Evolutionary conservation across 495 filamentous ascomycete genomes (phyloP).

Genomic region (Aspergillus sclerotioniger): DNA sequence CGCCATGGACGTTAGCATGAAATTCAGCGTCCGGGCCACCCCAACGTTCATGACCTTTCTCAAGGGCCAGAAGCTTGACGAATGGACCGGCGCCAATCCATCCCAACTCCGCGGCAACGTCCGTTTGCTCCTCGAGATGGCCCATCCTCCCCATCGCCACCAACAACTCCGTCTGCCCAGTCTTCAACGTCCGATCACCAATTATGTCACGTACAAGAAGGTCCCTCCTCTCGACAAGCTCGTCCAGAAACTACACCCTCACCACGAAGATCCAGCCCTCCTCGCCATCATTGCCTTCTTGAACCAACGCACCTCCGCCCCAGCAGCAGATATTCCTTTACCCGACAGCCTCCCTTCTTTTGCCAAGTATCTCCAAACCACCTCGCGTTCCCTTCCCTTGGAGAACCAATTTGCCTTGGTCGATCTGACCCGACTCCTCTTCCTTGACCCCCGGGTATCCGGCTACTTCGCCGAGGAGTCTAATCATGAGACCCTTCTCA

Average conservation of each 20-base stretch:
- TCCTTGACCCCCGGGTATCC: slow-evolving; percentile 80
- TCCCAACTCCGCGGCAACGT: slow-evolving; percentile 67
- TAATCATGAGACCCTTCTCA: slow-evolving; percentile 58
- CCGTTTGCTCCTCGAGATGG: slow-evolving; percentile 71
- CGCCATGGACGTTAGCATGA: slow-evolving; percentile 62
- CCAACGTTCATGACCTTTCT: slow-evolving; percentile 92
- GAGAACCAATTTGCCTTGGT: slow-evolving; percentile 71
- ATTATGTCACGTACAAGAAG: slow-evolving; percentile 73
- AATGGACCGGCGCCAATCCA: slow-evolving; percentile 77
- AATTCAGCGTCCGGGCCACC: slow-evolving; percentile 70
- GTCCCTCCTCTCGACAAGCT: slow-evolving; percentile 83
- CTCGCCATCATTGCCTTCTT: slow-evolving; percentile 64
- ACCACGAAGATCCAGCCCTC: slow-evolving; percentile 54
- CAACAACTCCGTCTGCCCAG: slow-evolving; percentile 65
- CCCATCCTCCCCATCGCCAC: slow-evolving; percentile 76
- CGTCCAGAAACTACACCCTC: slow-evolving; percentile 63
- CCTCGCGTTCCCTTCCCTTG: slow-evolving; percentile 26
- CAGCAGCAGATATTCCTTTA: slow-evolving; percentile 47
- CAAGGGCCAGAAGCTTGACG: slow-evolving; percentile 69
- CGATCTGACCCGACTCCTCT: slow-evolving; percentile 74
- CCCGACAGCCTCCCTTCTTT: slow-evolving; percentile 48
- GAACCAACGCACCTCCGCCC: slow-evolving; percentile 30
- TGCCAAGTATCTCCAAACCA: slow-evolving; percentile 31
- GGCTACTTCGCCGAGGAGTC: slow-evolving; percentile 80
- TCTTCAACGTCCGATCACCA: slow-evolving; percentile 59